Percentiles rank a stretch among this genome's conserved stretches.
Conservation (phyloP, 768 basidiomycete species). For the Psilocybe sp. region DNA sequence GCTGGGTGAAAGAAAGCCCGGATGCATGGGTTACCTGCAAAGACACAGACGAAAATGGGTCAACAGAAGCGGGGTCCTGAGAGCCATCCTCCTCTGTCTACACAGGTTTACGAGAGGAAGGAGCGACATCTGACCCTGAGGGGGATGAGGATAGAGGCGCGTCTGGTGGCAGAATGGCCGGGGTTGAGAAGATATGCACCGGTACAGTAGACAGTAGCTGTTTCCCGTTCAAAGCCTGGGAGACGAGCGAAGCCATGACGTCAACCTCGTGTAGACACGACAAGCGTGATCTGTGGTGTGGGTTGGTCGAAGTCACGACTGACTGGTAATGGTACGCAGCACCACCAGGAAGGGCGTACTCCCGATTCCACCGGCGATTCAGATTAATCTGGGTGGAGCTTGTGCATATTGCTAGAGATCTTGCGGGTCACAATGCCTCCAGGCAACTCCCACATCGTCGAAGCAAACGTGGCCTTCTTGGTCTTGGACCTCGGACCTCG, state of each 20-base stretch:
- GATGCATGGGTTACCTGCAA: too few species aligned
- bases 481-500: slow-evolving; percentile 7
- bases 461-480: slow-evolving; percentile 26
- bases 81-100: too few species aligned
- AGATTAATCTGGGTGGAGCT: slow-evolving; percentile 36
- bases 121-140: too few species aligned
- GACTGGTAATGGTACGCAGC: slow-evolving; percentile 28
- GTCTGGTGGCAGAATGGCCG: not conserved
- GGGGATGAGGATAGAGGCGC: too few species aligned
- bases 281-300: slow-evolving; percentile 39
- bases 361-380: slow-evolving; percentile 67
- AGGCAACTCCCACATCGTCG: slow-evolving; percentile 54
- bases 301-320: slow-evolving; percentile 11
- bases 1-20: too few species aligned
- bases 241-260: slow-evolving; percentile 43
- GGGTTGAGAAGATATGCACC: slow-evolving; percentile 40
- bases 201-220: slow-evolving; percentile 19
- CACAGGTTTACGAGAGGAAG: too few species aligned
- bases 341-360: slow-evolving; percentile 63
- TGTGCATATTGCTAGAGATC: slow-evolving; percentile 47
- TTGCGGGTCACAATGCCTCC: slow-evolving; percentile 55
- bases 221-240: slow-evolving; percentile 18
- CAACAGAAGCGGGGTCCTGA: too few species aligned
- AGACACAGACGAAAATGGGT: too few species aligned
- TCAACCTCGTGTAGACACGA: slow-evolving; percentile 54